phyloP scores from a whole-genome alignment of 306 rosid species.

The Canavalia gladiata region DNA sequence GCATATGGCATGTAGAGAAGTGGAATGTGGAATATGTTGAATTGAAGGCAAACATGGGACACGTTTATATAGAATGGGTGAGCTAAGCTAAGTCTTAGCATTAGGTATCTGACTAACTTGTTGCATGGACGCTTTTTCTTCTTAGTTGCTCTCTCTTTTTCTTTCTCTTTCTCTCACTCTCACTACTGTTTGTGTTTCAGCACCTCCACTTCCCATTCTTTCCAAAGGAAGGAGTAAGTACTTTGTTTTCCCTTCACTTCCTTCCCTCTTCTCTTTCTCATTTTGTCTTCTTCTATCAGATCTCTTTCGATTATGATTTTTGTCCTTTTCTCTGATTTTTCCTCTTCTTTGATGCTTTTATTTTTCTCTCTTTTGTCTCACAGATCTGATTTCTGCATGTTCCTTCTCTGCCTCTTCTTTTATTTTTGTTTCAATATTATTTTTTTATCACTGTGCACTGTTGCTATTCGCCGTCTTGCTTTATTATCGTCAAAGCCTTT shows the following conservation, averaged over 20 bases:
- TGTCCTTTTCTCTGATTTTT: neutral
- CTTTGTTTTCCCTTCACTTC: neutral
- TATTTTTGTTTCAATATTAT: slow-evolving; percentile 1
- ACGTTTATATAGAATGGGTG: too few species aligned
- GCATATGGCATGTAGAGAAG: too few species aligned
- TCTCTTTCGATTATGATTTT: neutral
- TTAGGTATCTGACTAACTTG: neutral
- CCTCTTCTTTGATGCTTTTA: neutral
- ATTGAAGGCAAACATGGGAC: neutral
- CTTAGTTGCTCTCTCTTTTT: neutral
- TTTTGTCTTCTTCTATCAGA: neutral
- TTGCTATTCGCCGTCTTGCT: too few species aligned
- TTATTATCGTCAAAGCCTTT: neutral
- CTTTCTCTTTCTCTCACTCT: neutral
- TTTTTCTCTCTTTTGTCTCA: slow-evolving; percentile 1
- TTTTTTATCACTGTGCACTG: neutral
- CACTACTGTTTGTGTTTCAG: neutral
- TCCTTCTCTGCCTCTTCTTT: neutral
- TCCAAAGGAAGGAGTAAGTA: neutral
- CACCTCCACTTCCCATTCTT: neutral
- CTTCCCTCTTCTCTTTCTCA: neutral
- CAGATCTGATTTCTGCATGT: slow-evolving; percentile 45
- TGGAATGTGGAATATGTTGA: neutral
- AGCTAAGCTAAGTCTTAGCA: too few species aligned
- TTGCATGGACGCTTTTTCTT: slow-evolving; percentile 25